Base-by-base conservation (phyloP, 2,329 filamentous ascomycete genomes). In the Coccinonectria pachysandricola region DNA sequence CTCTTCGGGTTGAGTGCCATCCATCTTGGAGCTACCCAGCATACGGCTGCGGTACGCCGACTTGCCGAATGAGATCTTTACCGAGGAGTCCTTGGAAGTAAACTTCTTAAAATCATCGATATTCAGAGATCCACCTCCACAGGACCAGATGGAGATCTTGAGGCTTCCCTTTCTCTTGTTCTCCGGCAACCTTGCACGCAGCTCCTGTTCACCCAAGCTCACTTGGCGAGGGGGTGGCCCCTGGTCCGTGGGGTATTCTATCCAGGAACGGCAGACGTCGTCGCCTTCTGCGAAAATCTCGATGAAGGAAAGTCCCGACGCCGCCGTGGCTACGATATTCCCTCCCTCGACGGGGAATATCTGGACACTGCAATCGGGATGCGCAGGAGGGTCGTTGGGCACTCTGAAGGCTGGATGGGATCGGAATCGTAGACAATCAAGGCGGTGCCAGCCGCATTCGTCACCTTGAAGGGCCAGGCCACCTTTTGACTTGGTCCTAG, bases 391-490 rank as follows among this genome's bases (percentile, higher is more conserved):
- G 43, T 96, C 91, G 30, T 75, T 79, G 0, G 87, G 84, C 27
- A 93, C 68, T 28, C 77, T 70, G 62, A 98, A 96, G 51, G 83
- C 86, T 4, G 87, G 85, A 48, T 98, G 91, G 40, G 78, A 80
- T 38, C 86, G 78, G 60, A 95, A 94, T 19, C 86, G 81, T 27
- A 98, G 65, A 28, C 76, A 76, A 53, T 96, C 91, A 6, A 96
- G 68, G 31, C 87, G 73, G 54, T 95, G 87, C 88, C 88, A 96
- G 14, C 65, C 68, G 52, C 87, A 94, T 56, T 96, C 91, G 41
- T 95, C 85, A 23, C 76, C 71, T 16, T 73, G 74, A 21, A 79
- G 53, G 21, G 86, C 80, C 6, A 84, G 56, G 4, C 80, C 79
- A 3, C 87, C 87, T 43, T 82, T 85, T 21, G 79, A 78, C 49